Base-by-base conservation (phyloP, 2,329 filamentous ascomycete genomes). In the Paracorniculantispora psalliotae region DNA sequence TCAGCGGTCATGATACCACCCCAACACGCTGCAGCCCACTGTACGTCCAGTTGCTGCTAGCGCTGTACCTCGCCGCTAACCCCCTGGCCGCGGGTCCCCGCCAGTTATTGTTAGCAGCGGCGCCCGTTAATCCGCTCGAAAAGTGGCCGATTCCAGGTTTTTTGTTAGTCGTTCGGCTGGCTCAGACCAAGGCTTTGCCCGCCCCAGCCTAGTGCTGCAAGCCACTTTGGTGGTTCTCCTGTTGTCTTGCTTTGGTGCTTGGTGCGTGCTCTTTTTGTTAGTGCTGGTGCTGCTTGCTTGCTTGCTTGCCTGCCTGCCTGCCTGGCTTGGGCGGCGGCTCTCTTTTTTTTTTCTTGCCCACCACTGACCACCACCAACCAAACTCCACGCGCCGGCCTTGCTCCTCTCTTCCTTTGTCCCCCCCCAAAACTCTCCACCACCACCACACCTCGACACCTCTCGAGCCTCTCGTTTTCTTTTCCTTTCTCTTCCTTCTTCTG, bases 331-430 rank as follows among this genome's bases (percentile, higher is more conserved):
- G 19, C 51, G 15, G 19, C 10, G 3, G n/a, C 26, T 39, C 37
- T 57, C 47, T 58, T n/a, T 58, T 37, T 51, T 44, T 58, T 58
- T 35, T 23, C 21, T 15, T 44, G 44, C 23, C 28, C 26, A 12
- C 46, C 39, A 39, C 4, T 21, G 28, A 26, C 23, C 43, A 23
- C 37, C 15, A 17, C 50, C n/a, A n/a, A n/a, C n/a, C n/a, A n/a
- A n/a, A 30, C 37, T 37, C 33, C 33, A 57, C 44, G 44, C 44
- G 44, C 44, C n/a, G 28, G 30, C 21, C 53, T 28, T 15, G 33
- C 44, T 57, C 33, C 48, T 59, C 56, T 47, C 23, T 23, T 52
- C 48, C 56, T 58, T 58, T 58, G 56, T 58, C 56, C 56, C 23
- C 47, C 56, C 56, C 39, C 7, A 28, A 50, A 52, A 46, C 48